Base-by-base conservation (phyloP, 108 stramenopile genomes). In the Cylindrotheca closterium region DNA sequence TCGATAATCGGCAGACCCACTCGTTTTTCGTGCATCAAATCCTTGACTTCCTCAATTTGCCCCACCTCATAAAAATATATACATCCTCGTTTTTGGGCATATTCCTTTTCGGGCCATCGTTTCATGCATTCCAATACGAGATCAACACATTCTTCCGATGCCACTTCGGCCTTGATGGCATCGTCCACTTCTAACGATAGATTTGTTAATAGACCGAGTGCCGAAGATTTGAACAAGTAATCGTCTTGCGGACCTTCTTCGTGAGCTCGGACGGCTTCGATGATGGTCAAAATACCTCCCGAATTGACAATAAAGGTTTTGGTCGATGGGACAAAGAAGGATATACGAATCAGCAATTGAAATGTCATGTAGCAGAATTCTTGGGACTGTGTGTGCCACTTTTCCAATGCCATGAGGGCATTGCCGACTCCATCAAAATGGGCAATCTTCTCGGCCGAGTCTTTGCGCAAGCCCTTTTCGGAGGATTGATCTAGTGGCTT, bases 91-190 rank as follows among this genome's bases (percentile, higher is more conserved):
- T 42, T 42, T 42, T 42, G 37, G 7, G 37, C 37, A 42, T 42
- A 42, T 42, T 42, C 37, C 37, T 42, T 42, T 42, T 42, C 37
- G 7, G 37, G 37, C 37, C 37, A 42, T 42, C 37, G 7, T 15
- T 42, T 42, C 37, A 42, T 42, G 7, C 10, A 10, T 42, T 42
- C 37, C 7, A 42, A 10, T 10, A 42, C 37, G 10, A 42, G 15
- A 15, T 42, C 37, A 42, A 42, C 37, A 42, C 37, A 42, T 42
- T 42, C 37, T 42, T 42, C 37, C 37, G 37, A 42, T 42, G 37
- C 37, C 37, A 42, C 37, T 42, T 42, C 37, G 37, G 37, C 37
- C 37, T 42, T 42, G 15, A 15, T 42, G 37, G 7, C 10, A 15
- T 42, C 37, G 7, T 42, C 37, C 15, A 42, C 37, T 7, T 42